These are phyloP conservation scores for Arthrobotrys entomopaga DNA, from an alignment of 2,329 filamentous ascomycete species.

Conservation along the genomic window DNA sequence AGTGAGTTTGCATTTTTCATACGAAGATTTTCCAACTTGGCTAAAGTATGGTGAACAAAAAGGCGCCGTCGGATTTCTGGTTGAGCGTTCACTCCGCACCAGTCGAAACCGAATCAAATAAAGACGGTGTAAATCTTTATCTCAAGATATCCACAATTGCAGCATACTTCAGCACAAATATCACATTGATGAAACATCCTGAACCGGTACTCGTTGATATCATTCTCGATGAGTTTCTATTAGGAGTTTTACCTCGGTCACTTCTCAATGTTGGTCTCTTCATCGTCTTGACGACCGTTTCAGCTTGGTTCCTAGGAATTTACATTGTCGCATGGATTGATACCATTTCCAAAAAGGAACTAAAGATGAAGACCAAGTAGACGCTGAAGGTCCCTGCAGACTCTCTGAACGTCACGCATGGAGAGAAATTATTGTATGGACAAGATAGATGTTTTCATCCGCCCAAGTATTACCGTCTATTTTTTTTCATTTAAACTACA, in stretches of 20 bases:
- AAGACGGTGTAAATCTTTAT: constrained; percentile 69
- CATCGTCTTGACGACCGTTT: constrained; percentile 17
- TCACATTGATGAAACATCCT: constrained; percentile 77
- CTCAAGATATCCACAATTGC: constrained; percentile 80
- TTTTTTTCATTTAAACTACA: not conserved
- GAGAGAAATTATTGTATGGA: not conserved
- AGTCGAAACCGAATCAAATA: not conserved
- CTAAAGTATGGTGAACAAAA: constrained; percentile 12
- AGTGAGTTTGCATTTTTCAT: constrained; percentile 68
- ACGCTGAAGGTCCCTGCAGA: not conserved
- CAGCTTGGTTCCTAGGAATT: constrained; percentile 36
- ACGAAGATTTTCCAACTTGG: too few species aligned
- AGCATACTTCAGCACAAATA: constrained; percentile 83
- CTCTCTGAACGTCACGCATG: not conserved
- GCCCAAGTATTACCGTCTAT: not conserved
- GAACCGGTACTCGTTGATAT: constrained; percentile 75
- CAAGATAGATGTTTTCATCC: too few species aligned
- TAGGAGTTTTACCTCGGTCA: constrained; percentile 35
- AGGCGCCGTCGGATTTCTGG: constrained; percentile 88
- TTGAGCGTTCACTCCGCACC: constrained; percentile 68
- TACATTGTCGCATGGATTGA: constrained; percentile 23
- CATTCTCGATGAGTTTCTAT: constrained; percentile 47
- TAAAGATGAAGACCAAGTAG: constrained; percentile 18
- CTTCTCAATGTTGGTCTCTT: constrained; percentile 36
- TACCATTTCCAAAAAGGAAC: constrained; percentile 6